phyloP scores from a whole-genome alignment of 164 flowering plant species.

The Stephania yunnanensis region DNA sequence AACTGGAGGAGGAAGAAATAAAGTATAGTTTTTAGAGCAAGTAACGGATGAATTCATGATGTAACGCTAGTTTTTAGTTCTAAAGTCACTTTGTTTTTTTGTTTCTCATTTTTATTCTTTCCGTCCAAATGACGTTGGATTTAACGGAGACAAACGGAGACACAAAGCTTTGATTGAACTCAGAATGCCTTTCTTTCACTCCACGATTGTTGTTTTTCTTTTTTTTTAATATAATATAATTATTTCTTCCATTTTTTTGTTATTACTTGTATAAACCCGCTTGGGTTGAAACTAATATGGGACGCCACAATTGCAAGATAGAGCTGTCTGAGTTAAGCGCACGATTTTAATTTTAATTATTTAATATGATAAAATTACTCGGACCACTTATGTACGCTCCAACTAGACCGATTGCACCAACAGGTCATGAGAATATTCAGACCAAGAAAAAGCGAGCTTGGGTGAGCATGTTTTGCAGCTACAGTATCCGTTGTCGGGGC shows the following conservation, averaged over 20 bases:
- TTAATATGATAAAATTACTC: no score
- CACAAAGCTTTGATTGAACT: background rate
- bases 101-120: background rate
- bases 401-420: no score
- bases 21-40: no score
- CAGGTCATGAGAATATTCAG: no score
- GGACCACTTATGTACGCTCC: no score
- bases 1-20: background rate
- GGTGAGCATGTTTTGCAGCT: background rate
- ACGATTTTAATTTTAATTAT: no score
- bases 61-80: background rate
- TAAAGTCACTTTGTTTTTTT: background rate
- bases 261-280: no score
- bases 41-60: background rate
- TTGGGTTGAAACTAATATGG: no score
- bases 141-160: constrained; percentile 5
- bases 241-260: no score
- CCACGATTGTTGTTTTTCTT: background rate
- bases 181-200: background rate
- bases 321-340: no score
- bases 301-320: no score
- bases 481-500: constrained; percentile 10
- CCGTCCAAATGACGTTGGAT: constrained; percentile 5
- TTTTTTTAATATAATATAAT: background rate
- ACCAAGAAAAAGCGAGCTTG: no score